Base-by-base conservation (phyloP, 2,329 filamentous ascomycete genomes). In the Aspergillus versicolor region DNA sequence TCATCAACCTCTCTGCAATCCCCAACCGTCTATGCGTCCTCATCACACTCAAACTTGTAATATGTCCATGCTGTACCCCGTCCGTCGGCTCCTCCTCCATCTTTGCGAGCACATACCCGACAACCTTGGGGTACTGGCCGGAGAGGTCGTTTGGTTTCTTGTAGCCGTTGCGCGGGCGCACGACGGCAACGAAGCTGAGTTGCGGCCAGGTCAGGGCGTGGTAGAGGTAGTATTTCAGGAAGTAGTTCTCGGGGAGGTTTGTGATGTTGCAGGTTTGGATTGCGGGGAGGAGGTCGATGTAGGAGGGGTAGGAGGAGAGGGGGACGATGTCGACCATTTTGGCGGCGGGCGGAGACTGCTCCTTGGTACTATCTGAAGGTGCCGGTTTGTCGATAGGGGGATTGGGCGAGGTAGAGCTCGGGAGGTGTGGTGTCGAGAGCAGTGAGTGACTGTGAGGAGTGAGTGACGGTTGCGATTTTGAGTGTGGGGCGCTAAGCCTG, bases 221-320 rank as follows among this genome's bases (percentile, higher is more conserved):
- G 84, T 99, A 99, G 71, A 99, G 87, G 81, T 99, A 99, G 84
- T 99, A 99, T 84, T 99, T 99, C 79, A 96, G 90, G 76, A 97
- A 97, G 85, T 99, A 99, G 83, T 99, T 99, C 78, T 99, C 94
- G 64, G 94, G 94, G 53, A 99, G 84, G 81, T 99, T 99, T 75
- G 95, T 96, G 74, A 99, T 92, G 82, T 99, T 97, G 73, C 93
- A 93, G 77, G 95, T 92, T 80, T 99, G 94, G 73, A 99, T 89
- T 63, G 91, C 82, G 65, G 86, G 88, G 65, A 99, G 87, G 63
- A 94, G 81, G 64, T 93, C 89, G 77, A 99, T 96, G 79, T 97
- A 76, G 61, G 78, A 77, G 55, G 72, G 74, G 68, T 75, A 79
- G 43, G 73, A 76, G 59, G 72, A 77, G 60, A 79, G 72, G 49